Evolutionary conservation across 768 basidiomycete genomes (phyloP).

Genomic region (Trametes gibbosa): DNA sequence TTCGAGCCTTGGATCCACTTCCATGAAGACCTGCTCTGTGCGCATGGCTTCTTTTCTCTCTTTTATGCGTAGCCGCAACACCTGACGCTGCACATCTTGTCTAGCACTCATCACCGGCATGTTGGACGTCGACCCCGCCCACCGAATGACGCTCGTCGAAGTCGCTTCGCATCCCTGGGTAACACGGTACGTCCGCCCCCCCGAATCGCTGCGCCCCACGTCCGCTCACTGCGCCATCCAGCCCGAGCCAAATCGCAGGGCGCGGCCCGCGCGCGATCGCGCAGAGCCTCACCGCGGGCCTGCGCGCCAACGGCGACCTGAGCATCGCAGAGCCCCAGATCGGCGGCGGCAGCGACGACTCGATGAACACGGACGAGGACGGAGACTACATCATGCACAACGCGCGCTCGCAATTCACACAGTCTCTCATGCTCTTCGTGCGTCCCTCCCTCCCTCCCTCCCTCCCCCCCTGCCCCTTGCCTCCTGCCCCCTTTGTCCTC

Average conservation of each 20-base stretch:
- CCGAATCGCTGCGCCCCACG: neutral
- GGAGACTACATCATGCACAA: constrained; percentile 61
- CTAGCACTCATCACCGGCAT: constrained; percentile 76
- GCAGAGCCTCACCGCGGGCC: constrained; percentile 62
- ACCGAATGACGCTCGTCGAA: constrained; percentile 63
- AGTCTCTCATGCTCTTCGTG: constrained; percentile 79
- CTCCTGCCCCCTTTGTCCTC: neutral
- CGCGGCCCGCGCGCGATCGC: constrained; percentile 55
- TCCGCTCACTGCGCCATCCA: constrained; percentile 25
- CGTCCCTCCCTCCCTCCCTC: constrained; percentile 29
- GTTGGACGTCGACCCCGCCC: constrained; percentile 64
- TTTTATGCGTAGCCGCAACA: neutral
- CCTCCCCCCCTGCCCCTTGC: neutral
- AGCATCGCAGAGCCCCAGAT: constrained; percentile 62
- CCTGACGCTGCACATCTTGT: constrained; percentile 1
- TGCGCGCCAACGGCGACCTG: constrained; percentile 74
- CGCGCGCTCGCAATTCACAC: constrained; percentile 72
- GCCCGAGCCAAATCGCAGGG: constrained; percentile 67
- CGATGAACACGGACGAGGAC: constrained; percentile 45
- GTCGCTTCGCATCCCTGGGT: constrained; percentile 71
- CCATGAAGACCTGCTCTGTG: constrained; percentile 57
- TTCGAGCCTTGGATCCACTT: constrained; percentile 82
- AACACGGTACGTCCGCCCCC: constrained; percentile 46
- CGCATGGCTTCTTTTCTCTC: constrained; percentile 24
- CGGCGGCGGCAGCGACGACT: constrained; percentile 27